Percentiles rank a stretch among this genome's conserved stretches.
These are phyloP conservation scores for Trichosporon sp. DNA, from an alignment of 1,284 basidiomycete genomes.

Conservation along the genomic window DNA sequence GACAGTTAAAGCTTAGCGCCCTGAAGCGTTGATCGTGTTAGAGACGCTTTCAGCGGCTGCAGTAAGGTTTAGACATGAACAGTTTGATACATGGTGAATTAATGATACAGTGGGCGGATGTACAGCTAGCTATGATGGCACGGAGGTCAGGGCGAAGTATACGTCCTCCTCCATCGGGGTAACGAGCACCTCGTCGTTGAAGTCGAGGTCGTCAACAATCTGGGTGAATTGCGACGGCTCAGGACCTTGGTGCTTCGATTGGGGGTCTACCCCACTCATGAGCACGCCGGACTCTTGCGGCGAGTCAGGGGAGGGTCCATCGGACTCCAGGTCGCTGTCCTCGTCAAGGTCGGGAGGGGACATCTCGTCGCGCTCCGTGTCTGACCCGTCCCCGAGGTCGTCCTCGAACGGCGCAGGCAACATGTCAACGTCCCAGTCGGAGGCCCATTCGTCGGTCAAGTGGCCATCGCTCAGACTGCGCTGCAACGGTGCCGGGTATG, in stretches of 20 bases:
- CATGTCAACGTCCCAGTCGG: conserved; percentile 3
- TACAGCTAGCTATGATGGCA: no score
- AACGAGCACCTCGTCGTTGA: background rate
- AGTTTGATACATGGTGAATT: conserved; percentile 12
- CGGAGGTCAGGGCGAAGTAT: background rate
- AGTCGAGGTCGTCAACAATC: background rate
- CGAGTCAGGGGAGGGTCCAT: background rate
- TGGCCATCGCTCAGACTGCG: background rate
- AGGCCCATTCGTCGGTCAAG: background rate
- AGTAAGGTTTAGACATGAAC: background rate
- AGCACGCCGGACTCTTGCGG: background rate
- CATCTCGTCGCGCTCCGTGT: background rate
- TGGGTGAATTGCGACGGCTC: background rate
- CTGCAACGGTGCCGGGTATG: background rate
- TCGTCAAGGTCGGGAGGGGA: background rate
- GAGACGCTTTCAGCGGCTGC: background rate
- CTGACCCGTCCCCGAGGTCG: background rate
- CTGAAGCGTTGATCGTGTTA: background rate
- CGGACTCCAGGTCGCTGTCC: conserved; percentile 14
- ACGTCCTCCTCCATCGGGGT: conserved; percentile 14
- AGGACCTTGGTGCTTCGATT: background rate
- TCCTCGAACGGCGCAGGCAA: background rate
- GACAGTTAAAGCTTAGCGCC: background rate
- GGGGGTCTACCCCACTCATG: background rate
- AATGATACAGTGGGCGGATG: background rate